Evolutionary conservation across 2,329 filamentous ascomycete genomes (phyloP), one percentile per base, ranked within the genome.

Genomic region (Fusarium transvaalense): DNA sequence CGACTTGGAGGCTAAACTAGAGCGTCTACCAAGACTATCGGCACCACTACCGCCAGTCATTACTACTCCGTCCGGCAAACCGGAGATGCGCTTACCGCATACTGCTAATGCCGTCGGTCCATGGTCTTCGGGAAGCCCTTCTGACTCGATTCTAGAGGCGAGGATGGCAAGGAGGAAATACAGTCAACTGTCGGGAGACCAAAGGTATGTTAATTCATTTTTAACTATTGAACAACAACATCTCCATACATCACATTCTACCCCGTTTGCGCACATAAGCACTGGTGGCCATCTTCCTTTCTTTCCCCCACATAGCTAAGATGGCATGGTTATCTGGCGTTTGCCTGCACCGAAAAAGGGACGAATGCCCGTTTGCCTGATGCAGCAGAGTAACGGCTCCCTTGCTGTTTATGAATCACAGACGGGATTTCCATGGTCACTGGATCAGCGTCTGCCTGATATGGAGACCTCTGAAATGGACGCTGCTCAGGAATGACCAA

Each of bases 1-100:
- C 23, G 81, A 84, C 43, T 75, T 81, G 19, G 81, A 83, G 51
- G 74, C 77, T 21, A 81, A 76, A 58, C 65, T 78, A 39, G 76
- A 75, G 14, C 71, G 74, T 38, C 60, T 71, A 45, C 69, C 73
- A 34, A 73, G 71, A 32, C 37, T 71, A 43, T 68, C 68, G 46
- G 62, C 57, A 32, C 62, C 66, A 9, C 54, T 48, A 6, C 31
- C 55, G 41, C 55, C 68, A 38, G 50, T 42, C 29, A 64, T 57
- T 43, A 29, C 55, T 37, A 46, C 56, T n/a, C 59, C 39, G 38
- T 53, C 58, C 35, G 61, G 54, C 21, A 64, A 52, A 27, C 53
- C 63, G 10, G 68, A 61, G 21, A 47, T 39, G 32, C 58, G 61
- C 19, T 60, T 66, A 17, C 53, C 61, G 32, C 56, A 64, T 38